A percentile compares a stretch with the other conserved stretches of the same genome.
phyloP scores from a whole-genome alignment of 176 grass and related monocot species.

The Phoenix roebelenii region DNA sequence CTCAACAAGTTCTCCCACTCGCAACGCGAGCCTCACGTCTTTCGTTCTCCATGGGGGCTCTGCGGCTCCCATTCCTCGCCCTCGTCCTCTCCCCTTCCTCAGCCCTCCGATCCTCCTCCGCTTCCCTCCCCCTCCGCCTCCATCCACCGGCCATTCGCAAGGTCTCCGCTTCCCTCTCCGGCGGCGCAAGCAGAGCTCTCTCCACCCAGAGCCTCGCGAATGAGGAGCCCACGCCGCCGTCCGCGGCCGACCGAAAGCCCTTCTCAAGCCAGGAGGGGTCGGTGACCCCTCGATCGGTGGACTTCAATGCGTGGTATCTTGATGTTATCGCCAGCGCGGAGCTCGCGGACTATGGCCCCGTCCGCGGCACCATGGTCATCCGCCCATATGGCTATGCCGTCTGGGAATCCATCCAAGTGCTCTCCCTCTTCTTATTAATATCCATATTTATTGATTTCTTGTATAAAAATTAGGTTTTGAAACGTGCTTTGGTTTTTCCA shows the following conservation, averaged over 20 bases:
- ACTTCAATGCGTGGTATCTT: constrained; percentile 95
- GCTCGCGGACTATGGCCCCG: constrained; percentile 94
- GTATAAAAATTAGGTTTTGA: constrained; percentile 8
- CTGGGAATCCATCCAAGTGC: constrained; percentile 90
- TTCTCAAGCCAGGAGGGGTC: constrained; percentile 51
- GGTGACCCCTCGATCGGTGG: constrained; percentile 70
- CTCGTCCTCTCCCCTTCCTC: constrained; percentile 36
- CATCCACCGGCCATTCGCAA: constrained; percentile 3
- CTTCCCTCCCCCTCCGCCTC: constrained; percentile 16
- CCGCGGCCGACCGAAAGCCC: constrained; percentile 29
- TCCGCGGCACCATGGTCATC: constrained; percentile 93
- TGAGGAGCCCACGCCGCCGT: constrained; percentile 22
- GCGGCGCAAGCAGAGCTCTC: constrained; percentile 3
- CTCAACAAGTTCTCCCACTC: constrained; percentile 18
- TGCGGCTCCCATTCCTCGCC: constrained; percentile 59
- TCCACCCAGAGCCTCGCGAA: constrained; percentile 20
- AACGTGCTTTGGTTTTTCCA: constrained; percentile 10
- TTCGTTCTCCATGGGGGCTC: constrained; percentile 39
- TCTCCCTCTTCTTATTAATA: not conserved
- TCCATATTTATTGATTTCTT: not conserved
- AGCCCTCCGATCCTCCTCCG: constrained; percentile 15
- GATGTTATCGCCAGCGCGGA: constrained; percentile 84
- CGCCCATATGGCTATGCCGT: constrained; percentile 96
- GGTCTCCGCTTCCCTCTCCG: constrained; percentile 22
- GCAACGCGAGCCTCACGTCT: not conserved